Conservation (phyloP, 1,139 yeast species). For the Debaryomyces nepalensis region DNA sequence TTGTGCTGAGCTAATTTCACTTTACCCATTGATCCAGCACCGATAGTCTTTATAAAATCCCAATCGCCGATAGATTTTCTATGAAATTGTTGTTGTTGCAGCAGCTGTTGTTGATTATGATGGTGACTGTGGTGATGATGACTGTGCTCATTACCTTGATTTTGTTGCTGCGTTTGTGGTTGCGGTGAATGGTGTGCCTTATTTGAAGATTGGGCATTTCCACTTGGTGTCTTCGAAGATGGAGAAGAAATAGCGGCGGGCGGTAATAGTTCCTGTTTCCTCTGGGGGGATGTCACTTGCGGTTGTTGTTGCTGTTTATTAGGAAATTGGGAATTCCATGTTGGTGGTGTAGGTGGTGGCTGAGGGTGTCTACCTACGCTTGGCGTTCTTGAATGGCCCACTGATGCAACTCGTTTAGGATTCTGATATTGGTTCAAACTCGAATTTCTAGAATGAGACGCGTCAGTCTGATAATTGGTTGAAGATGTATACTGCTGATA, state of each 20-base stretch:
- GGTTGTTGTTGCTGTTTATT: conserved; percentile 12
- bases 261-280: conserved; percentile 28
- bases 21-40: conserved; percentile 99
- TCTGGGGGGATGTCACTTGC: conserved; percentile 13
- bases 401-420: conserved; percentile 7
- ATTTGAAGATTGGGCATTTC: conserved; percentile 5
- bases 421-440: conserved; percentile 9
- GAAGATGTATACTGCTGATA: conserved; percentile 3
- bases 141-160: conserved; percentile 13
- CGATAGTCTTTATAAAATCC: conserved; percentile 94
- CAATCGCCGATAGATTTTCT: conserved; percentile 94
- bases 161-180: conserved; percentile 16
- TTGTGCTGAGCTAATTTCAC: conserved; percentile 92
- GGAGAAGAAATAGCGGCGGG: conserved; percentile 31
- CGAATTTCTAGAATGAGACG: conserved; percentile 12
- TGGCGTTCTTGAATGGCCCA: conserved; percentile 14
- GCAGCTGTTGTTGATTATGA: conserved; percentile 16
- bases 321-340: conserved; percentile 10
- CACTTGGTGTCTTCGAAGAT: conserved; percentile 6
- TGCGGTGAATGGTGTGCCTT: conserved; percentile 6
- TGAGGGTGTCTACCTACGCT: conserved; percentile 16
- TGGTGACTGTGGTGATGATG: conserved; percentile 10
- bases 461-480: conserved; percentile 3
- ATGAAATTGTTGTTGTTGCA: conserved; percentile 60
- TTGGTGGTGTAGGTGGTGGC: conserved; percentile 10